A percentile compares a stretch with the other conserved stretches of the same genome.
Evolutionary conservation across 108 stramenopile genomes (phyloP).

Genomic region (Stephanodiscus minutulus): DNA sequence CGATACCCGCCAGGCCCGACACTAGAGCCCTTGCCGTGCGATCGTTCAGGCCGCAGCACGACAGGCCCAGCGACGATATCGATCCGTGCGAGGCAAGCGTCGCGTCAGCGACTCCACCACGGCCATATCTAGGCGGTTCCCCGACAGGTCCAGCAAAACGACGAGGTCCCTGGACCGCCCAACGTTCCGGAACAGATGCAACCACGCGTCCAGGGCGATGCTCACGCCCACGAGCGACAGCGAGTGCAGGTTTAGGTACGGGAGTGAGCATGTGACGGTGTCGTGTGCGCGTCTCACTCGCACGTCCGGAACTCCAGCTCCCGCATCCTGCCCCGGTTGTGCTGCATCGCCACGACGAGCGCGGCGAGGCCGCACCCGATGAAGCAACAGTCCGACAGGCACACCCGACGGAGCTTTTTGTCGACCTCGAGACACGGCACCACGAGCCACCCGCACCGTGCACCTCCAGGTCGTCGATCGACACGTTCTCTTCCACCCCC

Average conservation of each 20-base stretch:
- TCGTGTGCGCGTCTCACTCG: neutral
- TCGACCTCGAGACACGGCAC: too few species aligned
- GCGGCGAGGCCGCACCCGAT: neutral
- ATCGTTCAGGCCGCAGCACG: too few species aligned
- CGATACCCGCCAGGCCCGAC: too few species aligned
- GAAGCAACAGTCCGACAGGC: too few species aligned
- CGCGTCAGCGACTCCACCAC: neutral
- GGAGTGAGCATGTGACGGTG: slow-evolving; percentile 1
- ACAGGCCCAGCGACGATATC: too few species aligned
- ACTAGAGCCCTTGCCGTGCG: too few species aligned
- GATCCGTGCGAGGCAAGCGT: too few species aligned
- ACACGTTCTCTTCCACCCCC: too few species aligned
- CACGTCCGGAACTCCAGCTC: slow-evolving; percentile 11
- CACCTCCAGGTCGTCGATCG: too few species aligned
- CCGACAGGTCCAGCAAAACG: slow-evolving; percentile 9
- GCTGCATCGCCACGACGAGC: slow-evolving; percentile 6
- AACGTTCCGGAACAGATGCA: neutral
- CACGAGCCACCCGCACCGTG: too few species aligned
- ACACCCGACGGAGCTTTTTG: too few species aligned
- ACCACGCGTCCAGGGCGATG: slow-evolving; percentile 1
- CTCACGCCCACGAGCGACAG: slow-evolving; percentile 4
- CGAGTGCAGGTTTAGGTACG: neutral
- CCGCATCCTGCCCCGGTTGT: neutral
- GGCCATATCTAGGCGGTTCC: neutral
- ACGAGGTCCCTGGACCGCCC: neutral